A percentile compares a stretch with the other conserved stretches of the same genome.
phyloP scores from a whole-genome alignment of 129 eudicot species.

The Artemisia annua region DNA sequence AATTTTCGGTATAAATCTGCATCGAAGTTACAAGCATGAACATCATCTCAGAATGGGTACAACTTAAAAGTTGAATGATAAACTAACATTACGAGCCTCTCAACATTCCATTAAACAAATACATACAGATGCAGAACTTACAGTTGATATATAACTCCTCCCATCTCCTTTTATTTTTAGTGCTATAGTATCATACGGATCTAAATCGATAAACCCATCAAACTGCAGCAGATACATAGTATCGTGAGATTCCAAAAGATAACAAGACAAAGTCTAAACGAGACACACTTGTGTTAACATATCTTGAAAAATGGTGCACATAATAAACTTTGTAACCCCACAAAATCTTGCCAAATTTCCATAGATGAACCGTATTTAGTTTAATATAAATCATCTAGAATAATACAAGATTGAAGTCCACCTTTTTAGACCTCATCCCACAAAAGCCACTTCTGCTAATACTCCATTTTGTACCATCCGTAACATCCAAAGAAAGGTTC shows the following conservation, averaged over 20 bases:
- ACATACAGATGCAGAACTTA: constrained; percentile 39
- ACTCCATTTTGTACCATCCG: constrained; percentile 76
- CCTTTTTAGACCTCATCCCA: constrained; percentile 99
- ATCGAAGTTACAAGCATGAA: constrained; percentile 18
- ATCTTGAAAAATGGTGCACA: neutral
- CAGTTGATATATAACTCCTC: constrained; percentile 95
- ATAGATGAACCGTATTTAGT: neutral
- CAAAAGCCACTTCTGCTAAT: constrained; percentile 93
- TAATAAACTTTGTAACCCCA: neutral
- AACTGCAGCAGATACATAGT: constrained; percentile 51
- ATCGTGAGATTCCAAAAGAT: neutral
- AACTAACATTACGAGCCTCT: constrained; percentile 6
- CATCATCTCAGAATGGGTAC: neutral
- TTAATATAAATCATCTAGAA: neutral
- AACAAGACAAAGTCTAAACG: no score
- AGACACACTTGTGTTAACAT: neutral
- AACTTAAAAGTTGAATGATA: neutral
- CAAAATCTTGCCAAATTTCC: neutral
- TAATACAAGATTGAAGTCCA: constrained; percentile 18
- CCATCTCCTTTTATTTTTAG: constrained; percentile 92
- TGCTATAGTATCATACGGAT: constrained; percentile 83
- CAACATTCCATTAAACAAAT: neutral
- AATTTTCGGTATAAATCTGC: constrained; percentile 97
- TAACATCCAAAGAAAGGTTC: constrained; percentile 77
- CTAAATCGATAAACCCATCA: constrained; percentile 96